Percentiles rank a stretch among this genome's conserved stretches.
phyloP scores from a whole-genome alignment of 371 early-diverging fungal genomes.

The Rhizopus delemar region DNA sequence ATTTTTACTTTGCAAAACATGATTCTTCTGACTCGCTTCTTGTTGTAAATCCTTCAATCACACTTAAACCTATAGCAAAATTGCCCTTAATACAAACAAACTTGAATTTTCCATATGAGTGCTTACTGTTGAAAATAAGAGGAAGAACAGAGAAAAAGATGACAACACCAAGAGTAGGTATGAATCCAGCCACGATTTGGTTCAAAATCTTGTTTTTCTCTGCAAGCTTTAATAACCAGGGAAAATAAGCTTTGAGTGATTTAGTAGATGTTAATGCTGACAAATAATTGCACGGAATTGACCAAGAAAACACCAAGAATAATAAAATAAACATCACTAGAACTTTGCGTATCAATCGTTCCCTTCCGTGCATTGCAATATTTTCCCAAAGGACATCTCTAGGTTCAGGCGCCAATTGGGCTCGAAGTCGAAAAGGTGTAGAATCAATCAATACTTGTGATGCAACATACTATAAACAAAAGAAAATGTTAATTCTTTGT shows the following conservation, averaged over 20 bases:
- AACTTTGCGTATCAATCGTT: conserved; percentile 48
- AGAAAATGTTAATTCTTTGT: neutral
- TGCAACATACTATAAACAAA: conserved; percentile 48
- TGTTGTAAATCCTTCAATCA: conserved; percentile 68
- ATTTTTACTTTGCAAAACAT: conserved; percentile 64
- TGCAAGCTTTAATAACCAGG: conserved; percentile 50
- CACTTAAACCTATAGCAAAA: conserved; percentile 29
- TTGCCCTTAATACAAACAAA: neutral
- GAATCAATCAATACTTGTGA: conserved; percentile 61
- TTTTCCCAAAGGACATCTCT: conserved; percentile 79
- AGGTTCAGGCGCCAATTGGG: conserved; percentile 73
- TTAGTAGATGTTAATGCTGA: conserved; percentile 57
- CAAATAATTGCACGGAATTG: conserved; percentile 56
- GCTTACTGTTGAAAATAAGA: conserved; percentile 58
- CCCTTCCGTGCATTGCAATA: conserved; percentile 60
- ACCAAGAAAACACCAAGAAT: conserved; percentile 57
- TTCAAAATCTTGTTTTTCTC: conserved; percentile 52
- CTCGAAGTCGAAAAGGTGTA: conserved; percentile 71
- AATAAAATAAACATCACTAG: conserved; percentile 45
- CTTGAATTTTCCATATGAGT: no score
- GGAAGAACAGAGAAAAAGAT: conserved; percentile 67
- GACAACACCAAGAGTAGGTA: conserved; percentile 63
- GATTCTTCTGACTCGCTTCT: conserved; percentile 70
- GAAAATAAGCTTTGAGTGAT: conserved; percentile 48
- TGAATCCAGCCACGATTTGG: conserved; percentile 57